Conservation (phyloP, 306 rosid species). For the Sesbania bispinosa region DNA sequence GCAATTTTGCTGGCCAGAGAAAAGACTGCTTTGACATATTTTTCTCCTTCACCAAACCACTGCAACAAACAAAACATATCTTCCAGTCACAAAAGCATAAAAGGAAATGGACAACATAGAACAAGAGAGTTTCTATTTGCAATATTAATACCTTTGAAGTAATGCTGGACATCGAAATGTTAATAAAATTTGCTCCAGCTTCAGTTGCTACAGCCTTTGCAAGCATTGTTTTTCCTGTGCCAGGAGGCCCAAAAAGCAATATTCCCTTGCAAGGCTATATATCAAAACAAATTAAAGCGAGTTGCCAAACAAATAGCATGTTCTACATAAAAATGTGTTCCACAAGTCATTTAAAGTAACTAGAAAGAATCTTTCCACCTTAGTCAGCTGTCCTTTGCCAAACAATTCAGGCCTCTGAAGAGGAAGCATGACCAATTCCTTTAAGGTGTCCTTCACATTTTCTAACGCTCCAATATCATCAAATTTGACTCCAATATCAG, state of each 20-base stretch:
- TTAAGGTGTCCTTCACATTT: conserved; percentile 93
- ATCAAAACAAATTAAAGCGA: conserved; percentile 18
- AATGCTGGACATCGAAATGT: conserved; percentile 94
- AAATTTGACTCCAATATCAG: conserved; percentile 90
- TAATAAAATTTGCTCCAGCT: conserved; percentile 97
- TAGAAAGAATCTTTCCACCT: conserved; percentile 44
- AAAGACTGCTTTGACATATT: conserved; percentile 92
- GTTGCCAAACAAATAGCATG: background rate
- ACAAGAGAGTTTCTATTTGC: background rate
- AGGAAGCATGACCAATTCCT: conserved; percentile 99
- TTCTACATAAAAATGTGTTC: conserved; percentile 12
- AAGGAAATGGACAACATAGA: background rate
- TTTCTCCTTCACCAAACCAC: conserved; percentile 99
- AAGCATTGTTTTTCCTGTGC: conserved; percentile 97
- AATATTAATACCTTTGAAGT: conserved; percentile 72
- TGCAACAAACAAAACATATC: conserved; percentile 38
- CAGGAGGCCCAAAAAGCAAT: conserved; percentile 96
- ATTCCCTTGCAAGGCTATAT: conserved; percentile 98
- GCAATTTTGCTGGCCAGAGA: conserved; percentile 96
- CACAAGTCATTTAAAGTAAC: conserved; percentile 1
- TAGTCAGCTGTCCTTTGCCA: conserved; percentile 90
- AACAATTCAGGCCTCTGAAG: conserved; percentile 95
- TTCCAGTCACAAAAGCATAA: conserved; percentile 5
- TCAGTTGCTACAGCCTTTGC: conserved; percentile 99
- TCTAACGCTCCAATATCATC: conserved; percentile 97